A percentile compares a stretch with the other conserved stretches of the same genome.
Evolutionary conservation across 352 stramenopile genomes (phyloP).

Genomic region (Pythium aristosporum): DNA sequence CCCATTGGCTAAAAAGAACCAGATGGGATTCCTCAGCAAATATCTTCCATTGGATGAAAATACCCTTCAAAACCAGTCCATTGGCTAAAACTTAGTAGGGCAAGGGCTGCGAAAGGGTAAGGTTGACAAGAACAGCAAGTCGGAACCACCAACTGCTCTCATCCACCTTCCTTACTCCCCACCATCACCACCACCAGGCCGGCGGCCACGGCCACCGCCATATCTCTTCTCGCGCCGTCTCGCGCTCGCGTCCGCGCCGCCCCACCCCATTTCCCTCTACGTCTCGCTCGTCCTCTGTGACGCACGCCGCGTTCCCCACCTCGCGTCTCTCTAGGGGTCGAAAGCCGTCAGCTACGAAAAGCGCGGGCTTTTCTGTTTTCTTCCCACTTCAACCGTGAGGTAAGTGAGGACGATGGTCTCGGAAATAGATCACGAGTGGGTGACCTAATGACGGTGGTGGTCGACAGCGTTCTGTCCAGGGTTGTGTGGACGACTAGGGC

Average conservation of each 20-base stretch:
- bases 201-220: not conserved
- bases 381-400: constrained; percentile 32
- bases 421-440: not conserved
- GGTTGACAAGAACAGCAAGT: constrained; percentile 31
- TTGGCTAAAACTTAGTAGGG: not conserved
- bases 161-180: not conserved
- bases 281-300: not conserved
- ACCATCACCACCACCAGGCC: constrained; percentile 8
- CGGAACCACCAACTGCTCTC: constrained; percentile 29
- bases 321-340: not conserved
- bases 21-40: not conserved
- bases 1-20: constrained; percentile 33
- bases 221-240: not conserved
- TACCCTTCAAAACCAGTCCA: no score
- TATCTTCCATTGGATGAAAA: not conserved
- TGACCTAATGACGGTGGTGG: constrained; percentile 1
- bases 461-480: constrained; percentile 1
- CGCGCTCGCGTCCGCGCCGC: not conserved
- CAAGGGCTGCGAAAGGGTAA: constrained; percentile 15
- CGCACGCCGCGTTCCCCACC: not conserved
- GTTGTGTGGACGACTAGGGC: constrained; percentile 15
- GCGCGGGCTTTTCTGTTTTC: constrained; percentile 26
- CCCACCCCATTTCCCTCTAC: no score
- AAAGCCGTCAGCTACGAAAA: constrained; percentile 17
- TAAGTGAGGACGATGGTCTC: constrained; percentile 15